Percentiles rank a stretch among this genome's conserved stretches.
These are phyloP conservation scores for Claviceps sp. DNA, from an alignment of 2,329 filamentous ascomycete genomes.

Conservation along the genomic window DNA sequence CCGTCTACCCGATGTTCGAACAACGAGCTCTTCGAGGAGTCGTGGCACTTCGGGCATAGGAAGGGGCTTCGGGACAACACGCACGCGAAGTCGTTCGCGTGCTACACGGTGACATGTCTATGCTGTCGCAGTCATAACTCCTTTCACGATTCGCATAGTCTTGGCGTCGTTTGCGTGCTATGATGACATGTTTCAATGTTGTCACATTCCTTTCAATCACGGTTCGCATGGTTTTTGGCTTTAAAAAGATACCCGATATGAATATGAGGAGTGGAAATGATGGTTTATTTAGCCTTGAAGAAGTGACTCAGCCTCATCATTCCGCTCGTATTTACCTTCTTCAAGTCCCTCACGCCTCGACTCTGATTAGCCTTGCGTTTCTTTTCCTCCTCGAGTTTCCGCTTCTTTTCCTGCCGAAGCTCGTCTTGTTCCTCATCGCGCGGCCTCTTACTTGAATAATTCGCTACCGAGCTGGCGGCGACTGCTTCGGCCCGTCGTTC, in stretches of 20 bases:
- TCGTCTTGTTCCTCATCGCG: slow-evolving; percentile 55
- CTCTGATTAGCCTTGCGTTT: slow-evolving; percentile 65
- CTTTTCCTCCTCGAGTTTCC: slow-evolving; percentile 74
- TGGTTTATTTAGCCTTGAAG: slow-evolving; percentile 55
- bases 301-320: slow-evolving; percentile 98
- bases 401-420: slow-evolving; percentile 62
- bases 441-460: slow-evolving; percentile 57
- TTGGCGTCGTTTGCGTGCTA: slow-evolving; percentile 18
- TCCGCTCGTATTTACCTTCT: slow-evolving; percentile 79
- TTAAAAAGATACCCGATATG: slow-evolving; percentile 17
- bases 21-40: slow-evolving; percentile 15
- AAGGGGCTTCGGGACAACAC: slow-evolving; percentile 19
- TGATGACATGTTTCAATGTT: slow-evolving; percentile 9
- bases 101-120: slow-evolving; percentile 13
- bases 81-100: slow-evolving; percentile 20
- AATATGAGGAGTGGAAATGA: slow-evolving; percentile 5
- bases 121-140: background rate
- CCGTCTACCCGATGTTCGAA: slow-evolving; percentile 15
- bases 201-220: background rate
- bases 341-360: slow-evolving; percentile 62
- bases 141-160: background rate
- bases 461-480: slow-evolving; percentile 51
- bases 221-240: background rate
- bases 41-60: slow-evolving; percentile 23
- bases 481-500: slow-evolving; percentile 58